phyloP scores from a whole-genome alignment of 192 early-diverging fungal genomes.

The Backusella circina region DNA sequence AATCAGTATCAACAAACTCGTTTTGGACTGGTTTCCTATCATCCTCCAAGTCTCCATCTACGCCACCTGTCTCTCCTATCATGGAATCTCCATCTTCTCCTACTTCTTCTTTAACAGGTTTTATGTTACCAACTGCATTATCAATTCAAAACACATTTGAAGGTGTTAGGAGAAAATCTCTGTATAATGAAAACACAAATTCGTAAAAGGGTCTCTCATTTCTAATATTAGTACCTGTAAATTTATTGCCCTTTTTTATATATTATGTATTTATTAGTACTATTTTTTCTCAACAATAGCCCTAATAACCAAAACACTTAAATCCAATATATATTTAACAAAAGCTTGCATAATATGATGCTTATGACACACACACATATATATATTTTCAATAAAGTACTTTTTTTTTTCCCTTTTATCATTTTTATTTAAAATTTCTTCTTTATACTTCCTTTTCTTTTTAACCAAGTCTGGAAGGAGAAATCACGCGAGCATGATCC shows the following conservation, averaged over 20 bases:
- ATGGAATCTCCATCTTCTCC: neutral
- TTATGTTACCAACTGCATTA: slow-evolving; percentile 31
- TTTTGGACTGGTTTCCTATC: slow-evolving; percentile 12
- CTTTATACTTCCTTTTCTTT: neutral
- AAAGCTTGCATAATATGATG: neutral
- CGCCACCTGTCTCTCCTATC: slow-evolving; percentile 5
- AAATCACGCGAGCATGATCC: slow-evolving; percentile 62
- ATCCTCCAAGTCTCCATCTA: neutral
- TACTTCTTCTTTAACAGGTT: slow-evolving; percentile 1
- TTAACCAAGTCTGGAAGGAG: slow-evolving; percentile 44
- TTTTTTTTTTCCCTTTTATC: neutral
- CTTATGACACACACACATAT: neutral
- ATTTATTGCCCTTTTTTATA: neutral
- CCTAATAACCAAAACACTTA: neutral
- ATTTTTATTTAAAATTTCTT: neutral
- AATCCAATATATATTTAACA: neutral
- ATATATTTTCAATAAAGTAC: neutral
- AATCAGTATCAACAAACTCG: neutral
- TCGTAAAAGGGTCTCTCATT: neutral
- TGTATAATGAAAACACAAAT: slow-evolving; percentile 22
- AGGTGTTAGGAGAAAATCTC: slow-evolving; percentile 33
- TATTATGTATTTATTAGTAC: neutral
- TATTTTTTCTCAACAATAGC: neutral
- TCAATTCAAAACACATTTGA: slow-evolving; percentile 34
- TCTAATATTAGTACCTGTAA: neutral